Evolutionary conservation across 1,139 yeast species (phyloP).

Genomic region (Debaryomycetaceae sp.): DNA sequence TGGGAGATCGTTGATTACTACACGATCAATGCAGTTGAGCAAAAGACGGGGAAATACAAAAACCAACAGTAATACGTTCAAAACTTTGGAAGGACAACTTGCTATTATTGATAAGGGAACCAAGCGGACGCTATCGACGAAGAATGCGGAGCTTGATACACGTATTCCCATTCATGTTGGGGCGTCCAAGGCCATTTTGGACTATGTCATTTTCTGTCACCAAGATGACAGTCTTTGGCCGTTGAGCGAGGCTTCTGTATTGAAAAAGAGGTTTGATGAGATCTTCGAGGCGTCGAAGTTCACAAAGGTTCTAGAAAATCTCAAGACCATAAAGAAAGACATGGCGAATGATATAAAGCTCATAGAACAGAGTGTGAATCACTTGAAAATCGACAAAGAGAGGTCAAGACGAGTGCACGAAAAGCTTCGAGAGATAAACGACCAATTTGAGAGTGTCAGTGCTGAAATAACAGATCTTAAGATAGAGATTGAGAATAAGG

Average conservation of each 20-base stretch:
- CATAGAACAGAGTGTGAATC: constrained; percentile 73
- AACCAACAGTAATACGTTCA: constrained; percentile 54
- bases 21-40: constrained; percentile 76
- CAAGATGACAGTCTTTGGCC: constrained; percentile 99
- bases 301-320: constrained; percentile 81
- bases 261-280: constrained; percentile 93
- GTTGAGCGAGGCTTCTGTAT: constrained; percentile 79
- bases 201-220: constrained; percentile 93
- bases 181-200: constrained; percentile 81
- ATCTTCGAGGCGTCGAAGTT: constrained; percentile 93
- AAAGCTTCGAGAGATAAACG: constrained; percentile 43
- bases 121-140: constrained; percentile 71
- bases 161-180: constrained; percentile 83
- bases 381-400: constrained; percentile 67
- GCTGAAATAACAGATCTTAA: constrained; percentile 51
- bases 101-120: constrained; percentile 64
- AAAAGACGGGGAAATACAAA: constrained; percentile 45
- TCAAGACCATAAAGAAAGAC: constrained; percentile 75
- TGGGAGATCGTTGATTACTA: constrained; percentile 77
- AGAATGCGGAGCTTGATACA: constrained; percentile 80
- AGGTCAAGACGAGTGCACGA: constrained; percentile 60
- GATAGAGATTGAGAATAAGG: constrained; percentile 47
- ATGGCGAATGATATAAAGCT: constrained; percentile 71
- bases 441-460: constrained; percentile 43
- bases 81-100: constrained; percentile 87